Evolutionary conservation across 768 basidiomycete species (phyloP), one percentile per base, ranked within the genome.

Genomic region (Saitozyma sp.): DNA sequence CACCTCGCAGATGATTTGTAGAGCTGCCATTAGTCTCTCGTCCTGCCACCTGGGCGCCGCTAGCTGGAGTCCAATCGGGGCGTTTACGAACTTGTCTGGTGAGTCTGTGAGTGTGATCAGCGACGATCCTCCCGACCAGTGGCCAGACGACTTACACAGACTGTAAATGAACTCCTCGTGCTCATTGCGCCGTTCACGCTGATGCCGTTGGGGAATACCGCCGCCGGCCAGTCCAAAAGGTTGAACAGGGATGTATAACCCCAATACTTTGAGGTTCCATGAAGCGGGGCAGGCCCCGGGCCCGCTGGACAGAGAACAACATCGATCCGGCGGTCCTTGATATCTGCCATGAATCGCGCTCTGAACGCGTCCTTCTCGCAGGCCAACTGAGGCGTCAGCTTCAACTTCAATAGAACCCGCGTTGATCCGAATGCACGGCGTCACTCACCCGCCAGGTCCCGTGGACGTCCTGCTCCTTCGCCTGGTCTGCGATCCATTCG

Each of bases 181-280:
- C n/a, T n/a, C n/a, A n/a, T n/a, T n/a, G n/a, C n/a, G n/a, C n/a
- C n/a, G n/a, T n/a, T n/a, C n/a, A n/a, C n/a, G n/a, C n/a, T n/a
- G n/a, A n/a, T n/a, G n/a, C n/a, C n/a, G n/a, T n/a, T 51, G 50
- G 50, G 50, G 29, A 51, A 51, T 29, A 51, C 50, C 50, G 50
- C 50, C 8, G 50, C 50, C 9, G 50, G 50, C 9, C 17, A 51
- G 29, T 51, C 50, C n/a, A 51, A 8, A 19, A 51, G 50, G 17
- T 51, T 51, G 50, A 51, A 51, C 8, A 51, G 8, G 8, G 9
- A 9, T 9, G 50, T 51, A 51, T 51, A 51, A n/a, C n/a, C n/a
- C 50, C 50, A 51, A 29, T 51, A 51, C 17, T 51, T 51, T 9
- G 50, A 51, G 8, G 50, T 51, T 9, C 50, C 50, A 51, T 51